A percentile compares a stretch with the other conserved stretches of the same genome.
Conservation (phyloP, 2,329 filamentous ascomycete species). For the Colletotrichum sp. region DNA sequence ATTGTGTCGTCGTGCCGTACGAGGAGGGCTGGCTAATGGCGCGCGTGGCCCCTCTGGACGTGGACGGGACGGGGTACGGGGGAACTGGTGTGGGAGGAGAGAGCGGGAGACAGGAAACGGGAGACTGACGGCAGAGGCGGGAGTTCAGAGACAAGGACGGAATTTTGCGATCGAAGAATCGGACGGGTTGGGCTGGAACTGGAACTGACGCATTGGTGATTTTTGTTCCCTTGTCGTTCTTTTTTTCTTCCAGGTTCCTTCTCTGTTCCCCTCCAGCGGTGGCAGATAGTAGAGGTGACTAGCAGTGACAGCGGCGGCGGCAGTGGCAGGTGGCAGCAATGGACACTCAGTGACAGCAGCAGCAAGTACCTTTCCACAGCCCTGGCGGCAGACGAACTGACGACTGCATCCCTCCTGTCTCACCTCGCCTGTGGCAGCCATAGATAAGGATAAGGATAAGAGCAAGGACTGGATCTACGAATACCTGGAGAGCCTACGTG, state of each 20-base stretch:
- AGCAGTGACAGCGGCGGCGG: background rate
- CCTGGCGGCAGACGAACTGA: background rate
- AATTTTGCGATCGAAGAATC: conserved; percentile 7
- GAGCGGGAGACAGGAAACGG: background rate
- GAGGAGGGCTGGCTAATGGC: conserved; percentile 22
- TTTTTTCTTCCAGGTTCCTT: background rate
- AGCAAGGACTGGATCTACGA: background rate
- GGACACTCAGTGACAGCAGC: background rate
- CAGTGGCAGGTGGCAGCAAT: background rate
- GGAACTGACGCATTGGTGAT: conserved; percentile 7
- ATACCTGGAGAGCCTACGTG: background rate
- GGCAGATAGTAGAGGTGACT: background rate
- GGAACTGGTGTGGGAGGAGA: background rate
- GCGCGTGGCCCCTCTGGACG: conserved; percentile 18
- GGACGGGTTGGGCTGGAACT: conserved; percentile 11
- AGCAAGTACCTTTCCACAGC: background rate
- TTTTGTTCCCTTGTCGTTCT: conserved; percentile 9
- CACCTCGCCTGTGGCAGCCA: background rate
- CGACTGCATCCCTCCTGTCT: conserved; percentile 1
- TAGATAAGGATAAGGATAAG: background rate
- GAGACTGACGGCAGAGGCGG: background rate
- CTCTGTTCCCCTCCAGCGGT: background rate
- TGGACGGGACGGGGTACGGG: background rate
- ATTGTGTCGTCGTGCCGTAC: conserved; percentile 19
- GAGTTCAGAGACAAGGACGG: conserved; percentile 13